phyloP scores from a whole-genome alignment of 23 red algal species.

The Gracilaria caudata region DNA sequence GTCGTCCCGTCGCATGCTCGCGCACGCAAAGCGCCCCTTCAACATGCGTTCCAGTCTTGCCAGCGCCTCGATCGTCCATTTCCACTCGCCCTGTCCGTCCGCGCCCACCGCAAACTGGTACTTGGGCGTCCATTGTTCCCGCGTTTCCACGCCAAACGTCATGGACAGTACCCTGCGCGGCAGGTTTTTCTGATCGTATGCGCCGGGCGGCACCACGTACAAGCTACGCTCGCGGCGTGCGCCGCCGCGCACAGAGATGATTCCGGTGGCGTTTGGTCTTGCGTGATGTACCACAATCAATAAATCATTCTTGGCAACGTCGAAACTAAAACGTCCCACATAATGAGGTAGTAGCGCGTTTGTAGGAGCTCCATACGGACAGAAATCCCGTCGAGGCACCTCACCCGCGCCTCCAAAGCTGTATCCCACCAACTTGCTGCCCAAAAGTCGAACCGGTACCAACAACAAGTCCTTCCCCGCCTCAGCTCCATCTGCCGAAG shows the following conservation, averaged over 20 bases:
- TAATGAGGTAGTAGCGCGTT: constrained; percentile 43
- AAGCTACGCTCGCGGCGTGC: constrained; percentile 13
- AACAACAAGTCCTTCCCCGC: constrained; percentile 42
- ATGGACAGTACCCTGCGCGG: constrained; percentile 4
- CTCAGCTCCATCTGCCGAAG: background rate
- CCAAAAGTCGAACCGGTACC: constrained; percentile 16
- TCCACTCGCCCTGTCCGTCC: background rate
- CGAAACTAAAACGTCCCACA: constrained; percentile 57
- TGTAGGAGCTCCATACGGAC: constrained; percentile 21
- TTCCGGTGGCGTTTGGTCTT: constrained; percentile 5
- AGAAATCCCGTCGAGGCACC: background rate
- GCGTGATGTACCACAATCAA: constrained; percentile 27
- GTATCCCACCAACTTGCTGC: constrained; percentile 38
- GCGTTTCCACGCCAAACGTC: constrained; percentile 9
- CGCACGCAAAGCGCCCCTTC: constrained; percentile 49
- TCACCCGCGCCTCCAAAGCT: constrained; percentile 24
- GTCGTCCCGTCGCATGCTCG: constrained; percentile 35
- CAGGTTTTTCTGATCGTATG: constrained; percentile 19
- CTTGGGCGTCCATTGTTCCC: constrained; percentile 20
- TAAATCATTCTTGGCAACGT: constrained; percentile 27
- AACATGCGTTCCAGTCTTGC: constrained; percentile 53
- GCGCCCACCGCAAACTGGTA: constrained; percentile 53
- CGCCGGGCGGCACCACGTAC: constrained; percentile 33
- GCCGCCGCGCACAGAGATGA: constrained; percentile 40
- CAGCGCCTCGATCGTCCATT: constrained; percentile 23